Evolutionary conservation across 2,329 filamentous ascomycete species (phyloP).

Genomic region (Xylariomycetidae sp.): DNA sequence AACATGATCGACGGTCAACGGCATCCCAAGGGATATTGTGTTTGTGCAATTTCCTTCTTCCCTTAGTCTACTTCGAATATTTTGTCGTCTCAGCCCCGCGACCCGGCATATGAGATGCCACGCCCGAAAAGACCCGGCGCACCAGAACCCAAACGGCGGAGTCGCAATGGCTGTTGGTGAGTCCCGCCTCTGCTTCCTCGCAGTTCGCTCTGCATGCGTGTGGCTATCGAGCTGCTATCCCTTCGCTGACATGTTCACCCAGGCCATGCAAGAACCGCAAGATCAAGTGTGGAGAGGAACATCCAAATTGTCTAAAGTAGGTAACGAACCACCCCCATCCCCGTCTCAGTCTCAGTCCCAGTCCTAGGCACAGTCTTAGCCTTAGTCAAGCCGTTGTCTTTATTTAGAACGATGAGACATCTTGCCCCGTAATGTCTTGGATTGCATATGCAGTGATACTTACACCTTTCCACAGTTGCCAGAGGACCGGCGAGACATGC

Average conservation of each 20-base stretch:
- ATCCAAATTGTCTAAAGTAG: slow-evolving; percentile 64
- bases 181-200: slow-evolving; percentile 13
- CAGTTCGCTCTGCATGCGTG: too few species aligned
- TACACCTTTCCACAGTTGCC: slow-evolving; percentile 43
- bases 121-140: slow-evolving; percentile 38
- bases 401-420: too few species aligned
- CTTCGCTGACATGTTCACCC: slow-evolving; percentile 3
- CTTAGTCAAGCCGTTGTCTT: slow-evolving; percentile 5
- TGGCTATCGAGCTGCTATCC: too few species aligned
- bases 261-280: slow-evolving; percentile 79
- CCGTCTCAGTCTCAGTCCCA: too few species aligned
- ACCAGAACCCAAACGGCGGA: slow-evolving; percentile 39
- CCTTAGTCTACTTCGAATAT: slow-evolving; percentile 19
- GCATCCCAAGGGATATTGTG: slow-evolving; percentile 23
- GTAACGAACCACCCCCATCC: too few species aligned
- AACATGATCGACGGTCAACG: slow-evolving; percentile 25
- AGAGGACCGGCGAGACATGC: slow-evolving; percentile 66
- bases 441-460: slow-evolving; percentile 6
- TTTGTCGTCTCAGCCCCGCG: too few species aligned
- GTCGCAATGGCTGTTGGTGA: slow-evolving; percentile 43
- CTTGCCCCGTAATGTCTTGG: too few species aligned
- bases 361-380: too few species aligned
- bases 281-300: slow-evolving; percentile 77
- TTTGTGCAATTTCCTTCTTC: slow-evolving; percentile 24
- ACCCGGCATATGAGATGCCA: slow-evolving; percentile 32